Conservation (phyloP, 768 basidiomycete species). For the Phallus indusiatus region DNA sequence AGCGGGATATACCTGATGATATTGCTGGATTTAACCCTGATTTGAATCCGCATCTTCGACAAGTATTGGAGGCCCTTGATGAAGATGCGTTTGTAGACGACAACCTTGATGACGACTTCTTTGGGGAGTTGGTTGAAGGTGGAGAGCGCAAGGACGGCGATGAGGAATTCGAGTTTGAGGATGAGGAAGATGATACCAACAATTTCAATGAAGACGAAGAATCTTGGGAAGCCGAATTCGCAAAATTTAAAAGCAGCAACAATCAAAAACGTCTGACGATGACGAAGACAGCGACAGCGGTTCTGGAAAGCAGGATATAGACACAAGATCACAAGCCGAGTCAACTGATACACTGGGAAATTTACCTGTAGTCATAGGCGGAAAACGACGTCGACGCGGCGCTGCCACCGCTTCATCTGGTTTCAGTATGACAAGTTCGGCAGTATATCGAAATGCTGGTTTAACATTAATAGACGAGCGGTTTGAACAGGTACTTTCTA, state of each 20-base stretch:
- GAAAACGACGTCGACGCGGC: conserved; percentile 58
- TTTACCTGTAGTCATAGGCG: conserved; percentile 64
- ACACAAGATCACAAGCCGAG: conserved; percentile 51
- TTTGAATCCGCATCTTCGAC: conserved; percentile 92
- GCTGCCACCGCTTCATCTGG: conserved; percentile 83
- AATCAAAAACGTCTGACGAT: conserved; percentile 13
- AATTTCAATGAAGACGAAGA: conserved; percentile 21
- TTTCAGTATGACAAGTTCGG: conserved; percentile 96
- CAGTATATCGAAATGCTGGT: conserved; percentile 88
- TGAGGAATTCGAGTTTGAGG: conserved; percentile 63
- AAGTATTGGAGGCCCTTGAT: conserved; percentile 87
- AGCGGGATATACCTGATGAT: conserved; percentile 71
- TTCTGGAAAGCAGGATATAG: conserved; percentile 29
- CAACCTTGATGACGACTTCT: conserved; percentile 65
- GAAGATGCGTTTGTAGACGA: conserved; percentile 92
- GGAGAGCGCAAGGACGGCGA: conserved; percentile 61
- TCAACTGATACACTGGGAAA: conserved; percentile 73
- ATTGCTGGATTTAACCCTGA: conserved; percentile 88
- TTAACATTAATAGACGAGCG: conserved; percentile 83
- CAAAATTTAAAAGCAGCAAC: conserved; percentile 59
- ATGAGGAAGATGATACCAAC: conserved; percentile 21
- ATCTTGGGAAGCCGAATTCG: conserved; percentile 74
- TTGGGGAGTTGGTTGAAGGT: conserved; percentile 56
- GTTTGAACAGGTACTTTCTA: conserved; percentile 72
- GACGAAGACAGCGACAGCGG: conserved; percentile 19